phyloP scores from a whole-genome alignment of 164 flowering plant genomes.

The Sextonia rubra region DNA sequence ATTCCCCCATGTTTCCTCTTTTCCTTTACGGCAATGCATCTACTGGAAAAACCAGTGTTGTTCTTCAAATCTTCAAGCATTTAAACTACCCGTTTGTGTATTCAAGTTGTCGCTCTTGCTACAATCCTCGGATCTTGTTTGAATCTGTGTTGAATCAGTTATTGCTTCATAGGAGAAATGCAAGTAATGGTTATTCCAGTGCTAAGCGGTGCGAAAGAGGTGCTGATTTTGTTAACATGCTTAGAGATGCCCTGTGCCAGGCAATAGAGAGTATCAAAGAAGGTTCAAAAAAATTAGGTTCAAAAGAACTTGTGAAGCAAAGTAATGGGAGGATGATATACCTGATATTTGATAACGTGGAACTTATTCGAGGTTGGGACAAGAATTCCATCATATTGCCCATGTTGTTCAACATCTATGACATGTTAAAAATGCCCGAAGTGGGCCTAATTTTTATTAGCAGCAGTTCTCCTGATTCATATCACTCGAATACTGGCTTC shows the following conservation, averaged over 20 bases:
- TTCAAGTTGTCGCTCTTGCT: conserved; percentile 72
- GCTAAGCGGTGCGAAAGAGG: conserved; percentile 78
- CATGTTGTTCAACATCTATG: conserved; percentile 58
- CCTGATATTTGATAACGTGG: conserved; percentile 74
- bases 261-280: conserved; percentile 38
- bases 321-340: conserved; percentile 68
- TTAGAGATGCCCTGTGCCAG: conserved; percentile 57
- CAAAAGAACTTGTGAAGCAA: conserved; percentile 24
- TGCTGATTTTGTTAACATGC: conserved; percentile 70
- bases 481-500: conserved; percentile 52
- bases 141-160: conserved; percentile 75
- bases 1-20: conserved; percentile 68
- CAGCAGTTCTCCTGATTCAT: conserved; percentile 62
- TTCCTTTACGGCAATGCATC: conserved; percentile 74
- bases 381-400: conserved; percentile 56
- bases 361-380: conserved; percentile 80
- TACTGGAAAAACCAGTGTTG: conserved; percentile 74
- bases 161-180: conserved; percentile 52
- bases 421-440: conserved; percentile 69
- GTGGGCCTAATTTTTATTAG: conserved; percentile 80
- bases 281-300: conserved; percentile 24
- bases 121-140: conserved; percentile 71
- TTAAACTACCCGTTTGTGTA: conserved; percentile 83
- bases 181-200: conserved; percentile 57
- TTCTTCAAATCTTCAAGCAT: conserved; percentile 64